Conservation (phyloP, 257 asterid genomes). For the Solanum etuberosum region DNA sequence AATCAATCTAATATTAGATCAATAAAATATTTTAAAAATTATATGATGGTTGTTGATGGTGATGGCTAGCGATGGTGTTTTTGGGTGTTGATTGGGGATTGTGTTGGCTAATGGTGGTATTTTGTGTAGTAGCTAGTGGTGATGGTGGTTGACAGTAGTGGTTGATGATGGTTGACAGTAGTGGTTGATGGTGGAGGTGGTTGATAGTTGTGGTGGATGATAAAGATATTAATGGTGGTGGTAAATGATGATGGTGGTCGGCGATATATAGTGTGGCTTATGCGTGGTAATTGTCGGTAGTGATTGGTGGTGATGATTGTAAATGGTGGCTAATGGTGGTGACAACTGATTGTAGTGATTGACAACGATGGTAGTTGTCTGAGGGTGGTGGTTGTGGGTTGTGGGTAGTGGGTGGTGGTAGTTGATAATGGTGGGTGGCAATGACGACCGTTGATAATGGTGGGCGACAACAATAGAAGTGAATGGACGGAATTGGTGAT, state of each 20-base stretch:
- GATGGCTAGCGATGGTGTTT: not conserved
- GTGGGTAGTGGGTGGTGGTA: not conserved
- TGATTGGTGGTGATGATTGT: not conserved
- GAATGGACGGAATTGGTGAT: not conserved
- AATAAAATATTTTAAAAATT: not conserved
- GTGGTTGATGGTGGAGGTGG: not conserved
- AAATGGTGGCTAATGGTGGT: not conserved
- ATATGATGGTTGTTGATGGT: not conserved
- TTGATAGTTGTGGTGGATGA: not conserved
- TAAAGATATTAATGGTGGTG: not conserved
- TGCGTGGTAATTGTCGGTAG: not conserved
- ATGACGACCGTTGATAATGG: not conserved
- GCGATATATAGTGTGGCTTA: not conserved
- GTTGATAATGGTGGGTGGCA: not conserved
- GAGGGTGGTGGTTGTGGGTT: not conserved
- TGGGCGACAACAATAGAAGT: not conserved
- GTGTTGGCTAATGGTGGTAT: not conserved
- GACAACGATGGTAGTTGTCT: not conserved
- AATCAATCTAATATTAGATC: not conserved
- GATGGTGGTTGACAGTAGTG: not conserved
- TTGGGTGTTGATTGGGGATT: not conserved
- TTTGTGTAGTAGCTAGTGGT: not conserved
- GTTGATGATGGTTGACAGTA: not conserved
- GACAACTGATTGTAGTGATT: not conserved
- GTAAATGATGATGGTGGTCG: not conserved